phyloP scores from a whole-genome alignment of 2,329 filamentous ascomycete genomes.

The Pseudogymnoascus sp. region DNA sequence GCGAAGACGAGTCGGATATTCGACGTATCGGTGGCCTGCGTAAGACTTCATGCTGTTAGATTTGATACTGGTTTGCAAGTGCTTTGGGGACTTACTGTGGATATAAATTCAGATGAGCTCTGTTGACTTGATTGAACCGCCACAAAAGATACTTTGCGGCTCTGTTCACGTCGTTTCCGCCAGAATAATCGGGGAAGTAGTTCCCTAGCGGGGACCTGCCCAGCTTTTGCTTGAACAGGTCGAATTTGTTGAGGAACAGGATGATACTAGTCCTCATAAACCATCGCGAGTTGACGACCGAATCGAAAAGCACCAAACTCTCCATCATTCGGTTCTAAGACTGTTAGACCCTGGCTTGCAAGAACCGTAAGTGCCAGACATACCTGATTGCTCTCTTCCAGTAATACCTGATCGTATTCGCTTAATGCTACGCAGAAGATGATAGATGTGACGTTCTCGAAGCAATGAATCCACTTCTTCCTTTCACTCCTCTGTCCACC shows the following conservation, averaged over 20 bases:
- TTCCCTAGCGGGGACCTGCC: slow-evolving; percentile 80
- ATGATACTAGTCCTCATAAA: slow-evolving; percentile 99
- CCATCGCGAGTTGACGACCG: slow-evolving; percentile 97
- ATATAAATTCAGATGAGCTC: slow-evolving; percentile 91
- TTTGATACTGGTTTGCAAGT: slow-evolving; percentile 8
- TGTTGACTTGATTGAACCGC: slow-evolving; percentile 98
- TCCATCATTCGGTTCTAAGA: slow-evolving; percentile 98
- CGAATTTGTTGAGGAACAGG: slow-evolving; percentile 96
- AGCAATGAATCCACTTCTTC: slow-evolving; percentile 99
- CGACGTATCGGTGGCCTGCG: slow-evolving; percentile 96
- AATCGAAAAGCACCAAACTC: slow-evolving; percentile 90
- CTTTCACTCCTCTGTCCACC: slow-evolving; percentile 93
- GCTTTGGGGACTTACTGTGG: slow-evolving; percentile 66
- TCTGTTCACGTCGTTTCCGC: slow-evolving; percentile 94
- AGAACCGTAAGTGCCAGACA: slow-evolving; percentile 22
- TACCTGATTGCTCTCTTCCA: slow-evolving; percentile 97
- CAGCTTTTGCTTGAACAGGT: slow-evolving; percentile 94
- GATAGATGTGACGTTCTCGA: slow-evolving; percentile 98
- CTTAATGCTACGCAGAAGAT: slow-evolving; percentile 98
- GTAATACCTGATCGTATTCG: slow-evolving; percentile 94
- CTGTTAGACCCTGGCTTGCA: slow-evolving; percentile 15
- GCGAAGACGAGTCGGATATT: slow-evolving; percentile 98
- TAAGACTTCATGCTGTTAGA: slow-evolving; percentile 54
- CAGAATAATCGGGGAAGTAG: slow-evolving; percentile 97
- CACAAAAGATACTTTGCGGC: slow-evolving; percentile 96